Base-by-base conservation (phyloP, 2,329 filamentous ascomycete species). In the Nemania bipapillata region DNA sequence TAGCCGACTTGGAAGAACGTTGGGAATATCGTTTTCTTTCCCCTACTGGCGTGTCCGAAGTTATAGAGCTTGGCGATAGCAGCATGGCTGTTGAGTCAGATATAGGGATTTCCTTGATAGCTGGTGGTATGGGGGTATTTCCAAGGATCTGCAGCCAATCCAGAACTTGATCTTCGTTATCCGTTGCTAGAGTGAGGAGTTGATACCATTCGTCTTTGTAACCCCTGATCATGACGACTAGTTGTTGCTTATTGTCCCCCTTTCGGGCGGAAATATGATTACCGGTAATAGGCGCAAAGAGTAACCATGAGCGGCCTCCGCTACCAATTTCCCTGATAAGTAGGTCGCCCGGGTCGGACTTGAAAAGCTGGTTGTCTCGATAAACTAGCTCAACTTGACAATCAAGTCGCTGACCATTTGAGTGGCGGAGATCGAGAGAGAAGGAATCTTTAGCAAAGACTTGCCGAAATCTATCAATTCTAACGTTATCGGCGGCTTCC, bases 361-460 rank as follows among this genome's bases (percentile, higher is more conserved):
- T 85, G 56, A 88, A 87, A n/a, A 86, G 84, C 26, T 89, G 85
- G 74, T 93, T 93, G 77, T 98, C 95, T 76, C 96, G 89, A 72
- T 95, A 87, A 15, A 98, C 86, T 32, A 99, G 79, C 78, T 99
- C 96, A 17, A 97, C 89, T 74, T 92, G 92, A 77, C 96, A 97
- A 74, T 93, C 93, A 52, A 99, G 86, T 68, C 94, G 86, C 78
- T 98, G 95, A 1, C 95, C 94, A 75, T 89, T 97, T 1, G 95
- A 97, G 79, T 99, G 96, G 58, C 87, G 86, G 15, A 99, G 81
- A 68, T 94, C 91, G 74, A 99, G 85, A 65, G 92, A 91, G 78
- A 99, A 99, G 73, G 91, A 89, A 79, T 99, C 96, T 75, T 97
- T 91, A 53, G 95, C 94, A 71, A 89, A 90, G 49, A 99, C 96